Base-by-base conservation (phyloP, 495 filamentous ascomycete species). In the Penicillium argentinense region DNA sequence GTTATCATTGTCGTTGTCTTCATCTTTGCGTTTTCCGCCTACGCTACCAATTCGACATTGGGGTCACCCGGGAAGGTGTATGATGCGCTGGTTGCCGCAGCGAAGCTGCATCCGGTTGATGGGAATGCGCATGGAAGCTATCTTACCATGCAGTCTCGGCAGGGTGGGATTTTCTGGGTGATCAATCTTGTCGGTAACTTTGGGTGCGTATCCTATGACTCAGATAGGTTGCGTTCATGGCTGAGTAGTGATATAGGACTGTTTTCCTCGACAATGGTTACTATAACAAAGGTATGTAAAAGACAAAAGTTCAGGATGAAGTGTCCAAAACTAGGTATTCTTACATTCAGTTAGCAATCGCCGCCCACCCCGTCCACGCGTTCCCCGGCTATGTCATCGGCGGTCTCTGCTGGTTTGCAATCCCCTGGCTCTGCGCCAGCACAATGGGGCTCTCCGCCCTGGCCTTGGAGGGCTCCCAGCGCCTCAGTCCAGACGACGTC, bases 241-340 rank as follows among this genome's bases (percentile, higher is more conserved):
- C n/a, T 21, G 21, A 21, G 13, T 12, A 12, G n/a, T n/a, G n/a
- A n/a, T n/a, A n/a, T 22, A 66, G 86, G 33, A 92, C 89, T 25
- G 86, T 91, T 36, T 91, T 91, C 71, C 74, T 85, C 3, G 84
- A 89, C 63, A 88, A 85, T 48, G 81, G 83, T 9, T 95, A 95
- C 74, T 95, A 91, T 73, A 93, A 95, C 76, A 95, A 96, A 62
- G 92, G 23, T 97, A 97, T 54, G 86, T 96, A 34, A 74, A n/a
- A n/a, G n/a, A n/a, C n/a, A n/a, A n/a, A n/a, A n/a, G n/a, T n/a
- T n/a, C n/a, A n/a, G n/a, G n/a, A n/a, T n/a, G n/a, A n/a, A n/a
- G n/a, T n/a, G n/a, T n/a, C n/a, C n/a, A n/a, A n/a, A n/a, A n/a
- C n/a, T 95, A 36, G 92, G 92, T 18, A 92, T 92, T 30, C 77